Base-by-base conservation (phyloP, 331 rosid species). In the Quercus phellos region DNA sequence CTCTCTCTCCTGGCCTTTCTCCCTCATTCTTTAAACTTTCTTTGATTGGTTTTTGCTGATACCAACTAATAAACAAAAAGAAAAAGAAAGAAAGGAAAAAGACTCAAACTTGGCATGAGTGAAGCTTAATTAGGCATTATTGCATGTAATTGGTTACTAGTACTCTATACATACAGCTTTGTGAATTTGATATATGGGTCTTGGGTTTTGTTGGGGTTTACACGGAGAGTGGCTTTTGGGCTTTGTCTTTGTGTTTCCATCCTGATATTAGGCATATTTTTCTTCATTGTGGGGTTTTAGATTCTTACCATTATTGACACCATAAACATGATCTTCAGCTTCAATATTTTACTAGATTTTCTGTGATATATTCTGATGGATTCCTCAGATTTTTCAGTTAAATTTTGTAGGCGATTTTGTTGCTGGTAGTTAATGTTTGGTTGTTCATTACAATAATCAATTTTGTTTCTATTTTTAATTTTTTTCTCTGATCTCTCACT, bases 181-280 rank as follows among this genome's bases (percentile, higher is more conserved):
- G 61, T 14, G 68, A 74, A 78, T 26, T 21, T 78, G 84, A 18
- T 24, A 21, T 74, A 78, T 55, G 73, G 55, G 74, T 84, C 80
- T 88, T 88, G 93, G 96, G 86, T 91, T 80, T 72, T 88, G 93
- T 81, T 79, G 89, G 89, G 84, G 75, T 85, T 78, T 82, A 90
- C 93, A 84, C 87, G 94, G 93, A 83, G 96, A 92, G 97, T 90
- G 91, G 86, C 82, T 80, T 87, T 84, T 80, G 94, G 90, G 75
- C 16, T 79, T 77, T 86, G 87, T 86, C 82, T 78, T 84, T 75
- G 55, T 81, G 84, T 80, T 80, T 80, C 81, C 82, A 42, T 55
- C 76, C 72, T 78, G 86, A 82, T 83, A 74, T 17, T 68, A 76
- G 79, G 84, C 84, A 79, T 84, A 77, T 46, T 46, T 82, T 80